Base-by-base conservation (phyloP, 352 stramenopile species). In the Phytopythium montanum region DNA sequence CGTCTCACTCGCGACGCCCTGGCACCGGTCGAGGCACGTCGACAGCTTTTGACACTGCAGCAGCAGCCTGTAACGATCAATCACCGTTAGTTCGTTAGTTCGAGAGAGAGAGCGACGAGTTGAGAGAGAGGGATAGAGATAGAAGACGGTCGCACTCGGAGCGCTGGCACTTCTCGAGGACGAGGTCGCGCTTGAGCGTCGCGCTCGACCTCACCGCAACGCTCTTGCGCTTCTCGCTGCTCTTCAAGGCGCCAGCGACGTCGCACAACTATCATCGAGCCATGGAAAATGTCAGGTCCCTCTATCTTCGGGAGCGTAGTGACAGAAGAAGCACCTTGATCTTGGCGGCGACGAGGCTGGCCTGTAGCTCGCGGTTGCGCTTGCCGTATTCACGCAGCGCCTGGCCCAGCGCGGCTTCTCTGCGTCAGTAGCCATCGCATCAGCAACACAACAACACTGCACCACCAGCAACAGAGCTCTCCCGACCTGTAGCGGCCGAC, bases 111-210 rank as follows among this genome's bases (percentile, higher is more conserved):
- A 18, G 36, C 9, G 4, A 9, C 16, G 33, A 44, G 0, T 31
- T 16, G 23, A 26, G 25, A 7, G 41, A 1, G 9, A n/a, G 13
- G 2, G 16, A 9, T 19, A 26, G 25, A 7, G 41, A 1, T 6
- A n/a, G 13, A 3, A 19, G 8, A 49, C 9, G 42, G 21, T 65
- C 72, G 61, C 68, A 88, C 76, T 83, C 75, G 58, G 75, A 70
- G 38, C 79, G 76, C 58, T 87, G 76, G 34, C 75, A 85, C 28
- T 69, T 66, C 54, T 86, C 76, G 54, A 80, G 21, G n/a, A 88
- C 72, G 34, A 90, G 59, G 18, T 76, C 62, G 34, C 77, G 75
- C 61, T 84, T 86, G 29, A 89, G 62, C 33, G 54, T 61, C 31
- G 64, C 62, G 19, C 63, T 73, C n/a, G 69, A 57, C 0, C 62